Conservation (phyloP, 768 basidiomycete genomes). For the Auricularia sp. region DNA sequence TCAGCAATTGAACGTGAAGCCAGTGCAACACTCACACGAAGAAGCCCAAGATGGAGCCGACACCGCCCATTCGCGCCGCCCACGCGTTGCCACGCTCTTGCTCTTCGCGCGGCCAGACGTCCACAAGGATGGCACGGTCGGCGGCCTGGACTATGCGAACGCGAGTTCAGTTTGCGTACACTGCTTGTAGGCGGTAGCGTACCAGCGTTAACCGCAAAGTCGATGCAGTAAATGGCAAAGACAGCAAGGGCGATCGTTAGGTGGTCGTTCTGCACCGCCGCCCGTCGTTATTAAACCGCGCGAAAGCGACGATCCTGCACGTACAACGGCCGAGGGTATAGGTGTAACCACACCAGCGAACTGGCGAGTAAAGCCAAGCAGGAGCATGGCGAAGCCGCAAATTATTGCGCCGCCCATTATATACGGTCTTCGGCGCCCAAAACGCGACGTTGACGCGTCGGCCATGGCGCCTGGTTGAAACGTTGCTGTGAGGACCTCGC, state of each 20-base stretch:
- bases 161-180: constrained; percentile 3
- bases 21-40: constrained; percentile 54
- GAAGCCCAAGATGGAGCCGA: constrained; percentile 81
- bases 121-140: constrained; percentile 84
- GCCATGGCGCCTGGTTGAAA: constrained; percentile 46
- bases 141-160: constrained; percentile 62
- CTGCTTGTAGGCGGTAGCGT: constrained; percentile 4
- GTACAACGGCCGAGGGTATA: constrained; percentile 24
- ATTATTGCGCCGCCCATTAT: constrained; percentile 64
- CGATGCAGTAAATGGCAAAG: constrained; percentile 53
- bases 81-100: constrained; percentile 89
- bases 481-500: neutral
- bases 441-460: constrained; percentile 73
- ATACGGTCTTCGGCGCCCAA: constrained; percentile 78
- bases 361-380: constrained; percentile 72
- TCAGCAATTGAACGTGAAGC: neutral
- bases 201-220: constrained; percentile 55
- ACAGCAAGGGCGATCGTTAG: constrained; percentile 75
- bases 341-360: constrained; percentile 43
- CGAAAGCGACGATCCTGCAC: constrained; percentile 5
- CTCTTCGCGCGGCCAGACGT: constrained; percentile 59
- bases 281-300: neutral
- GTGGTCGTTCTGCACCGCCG: constrained; percentile 38
- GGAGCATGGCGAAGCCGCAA: constrained; percentile 60
- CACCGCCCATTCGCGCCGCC: constrained; percentile 86